A percentile compares a stretch with the other conserved stretches of the same genome.
These are phyloP conservation scores for Calonectria fujianensis DNA, from an alignment of 2,329 filamentous ascomycete species.

Conservation along the genomic window DNA sequence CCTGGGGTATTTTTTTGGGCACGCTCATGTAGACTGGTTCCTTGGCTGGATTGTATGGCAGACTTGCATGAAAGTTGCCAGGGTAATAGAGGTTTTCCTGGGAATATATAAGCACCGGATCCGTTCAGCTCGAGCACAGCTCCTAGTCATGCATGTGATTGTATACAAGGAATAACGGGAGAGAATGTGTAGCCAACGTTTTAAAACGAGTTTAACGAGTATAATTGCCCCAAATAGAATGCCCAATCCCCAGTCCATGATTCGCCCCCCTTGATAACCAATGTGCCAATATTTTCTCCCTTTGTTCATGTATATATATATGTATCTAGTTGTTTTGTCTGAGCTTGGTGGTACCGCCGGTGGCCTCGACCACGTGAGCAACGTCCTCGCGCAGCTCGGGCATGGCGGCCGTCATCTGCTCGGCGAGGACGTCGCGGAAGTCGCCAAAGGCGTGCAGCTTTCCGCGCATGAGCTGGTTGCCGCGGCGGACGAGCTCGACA, in stretches of 20 bases:
- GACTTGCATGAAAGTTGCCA: conserved; percentile 44
- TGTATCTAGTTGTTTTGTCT: neutral
- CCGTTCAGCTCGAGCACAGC: neutral
- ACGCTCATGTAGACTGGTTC: conserved; percentile 46
- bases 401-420: conserved; percentile 74
- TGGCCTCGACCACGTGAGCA: conserved; percentile 68
- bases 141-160: neutral
- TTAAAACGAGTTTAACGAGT: neutral
- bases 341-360: conserved; percentile 58
- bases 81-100: conserved; percentile 49
- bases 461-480: conserved; percentile 80
- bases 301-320: neutral
- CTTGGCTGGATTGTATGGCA: conserved; percentile 41
- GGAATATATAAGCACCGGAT: conserved; percentile 27
- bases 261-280: neutral
- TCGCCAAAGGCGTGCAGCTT: conserved; percentile 76
- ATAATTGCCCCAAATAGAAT: neutral
- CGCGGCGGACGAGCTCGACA: conserved; percentile 79
- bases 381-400: conserved; percentile 76
- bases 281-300: neutral
- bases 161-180: neutral
- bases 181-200: neutral
- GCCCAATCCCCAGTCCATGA: neutral
- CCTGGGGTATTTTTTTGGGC: conserved; percentile 31
- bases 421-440: conserved; percentile 78